A percentile compares a stretch with the other conserved stretches of the same genome.
These are phyloP conservation scores for Candida ovalis DNA, from an alignment of 805 yeast species.

Conservation along the genomic window DNA sequence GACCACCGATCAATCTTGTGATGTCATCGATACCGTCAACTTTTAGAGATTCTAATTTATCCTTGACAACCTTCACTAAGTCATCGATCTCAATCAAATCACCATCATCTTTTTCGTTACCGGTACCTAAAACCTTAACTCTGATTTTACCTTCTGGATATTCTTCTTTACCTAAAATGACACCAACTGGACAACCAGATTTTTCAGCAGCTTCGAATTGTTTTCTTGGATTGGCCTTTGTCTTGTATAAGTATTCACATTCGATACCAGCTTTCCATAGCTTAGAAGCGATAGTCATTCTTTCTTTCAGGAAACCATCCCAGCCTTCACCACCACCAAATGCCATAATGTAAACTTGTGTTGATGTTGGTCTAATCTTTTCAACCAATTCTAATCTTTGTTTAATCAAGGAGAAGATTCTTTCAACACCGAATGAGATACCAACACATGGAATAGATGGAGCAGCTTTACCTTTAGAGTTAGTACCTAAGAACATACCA, in stretches of 20 bases:
- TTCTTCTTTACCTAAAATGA: constrained; percentile 95
- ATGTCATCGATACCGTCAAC: constrained; percentile 60
- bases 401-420: constrained; percentile 85
- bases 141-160: constrained; percentile 75
- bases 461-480: constrained; percentile 64
- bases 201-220: constrained; percentile 98
- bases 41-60: constrained; percentile 35
- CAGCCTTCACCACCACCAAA: constrained; percentile 98
- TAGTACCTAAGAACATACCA: constrained; percentile 88
- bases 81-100: constrained; percentile 63
- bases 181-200: constrained; percentile 85
- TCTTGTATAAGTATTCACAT: constrained; percentile 86
- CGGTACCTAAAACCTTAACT: constrained; percentile 86
- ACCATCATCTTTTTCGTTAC: constrained; percentile 78
- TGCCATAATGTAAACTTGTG: constrained; percentile 95
- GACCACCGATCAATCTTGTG: constrained; percentile 56
- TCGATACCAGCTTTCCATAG: constrained; percentile 90
- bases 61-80: constrained; percentile 46
- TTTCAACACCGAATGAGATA: constrained; percentile 93
- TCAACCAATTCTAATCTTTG: constrained; percentile 64
- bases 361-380: constrained; percentile 73
- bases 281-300: constrained; percentile 79
- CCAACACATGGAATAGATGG: constrained; percentile 94
- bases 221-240: constrained; percentile 91
- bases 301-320: constrained; percentile 88